Base-by-base conservation (phyloP, 139 green algal species). In the Gonium pectorale region DNA sequence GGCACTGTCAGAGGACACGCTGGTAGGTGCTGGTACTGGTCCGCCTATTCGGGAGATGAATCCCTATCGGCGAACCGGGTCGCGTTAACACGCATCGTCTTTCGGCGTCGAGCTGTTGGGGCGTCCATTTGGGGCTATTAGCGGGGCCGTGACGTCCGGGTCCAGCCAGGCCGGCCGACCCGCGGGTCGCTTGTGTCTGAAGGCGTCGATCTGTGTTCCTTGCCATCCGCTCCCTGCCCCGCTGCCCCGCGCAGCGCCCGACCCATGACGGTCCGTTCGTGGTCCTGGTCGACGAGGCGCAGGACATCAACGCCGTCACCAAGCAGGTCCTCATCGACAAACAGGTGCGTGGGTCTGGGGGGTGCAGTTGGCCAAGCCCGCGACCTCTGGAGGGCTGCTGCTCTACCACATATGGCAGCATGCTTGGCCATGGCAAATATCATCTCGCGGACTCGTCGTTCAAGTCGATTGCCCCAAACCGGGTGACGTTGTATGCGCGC, bases 301-400 rank as follows among this genome's bases (percentile, higher is more conserved):
- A 67, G n/a, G 60, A 67, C 60, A 27, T 67, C 29, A 67, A 67
- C n/a, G 60, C 60, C 7, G 60, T 67, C 29, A 67, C 60, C 29
- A 11, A 3, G 29, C 60, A 67, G 60, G 24, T 67, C 13, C 49
- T 56, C 49, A 56, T 56, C 49, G 49, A 56, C 49, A 56, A 56
- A 17, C 49, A 56, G 49, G 49, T 56, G 49, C 13, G 49, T 13
- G 13, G 17, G 17, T 13, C 49, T 13, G 49, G 49, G 13, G 49
- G 49, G 49, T 13, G 13, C 17, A 17, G 49, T 56, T 56, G 49
- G 17, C 49, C 17, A 13, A 26, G 49, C 49, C 17, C 13, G 17
- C 49, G 17, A 56, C 49, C 13, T 13, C 49, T 17, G 13, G 13
- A 56, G 13, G 13, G 49, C 13, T 56, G 49, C 17, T 17, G 49